phyloP scores from a whole-genome alignment of 2,329 filamentous ascomycete genomes.

The Aureobasidium sp. region DNA sequence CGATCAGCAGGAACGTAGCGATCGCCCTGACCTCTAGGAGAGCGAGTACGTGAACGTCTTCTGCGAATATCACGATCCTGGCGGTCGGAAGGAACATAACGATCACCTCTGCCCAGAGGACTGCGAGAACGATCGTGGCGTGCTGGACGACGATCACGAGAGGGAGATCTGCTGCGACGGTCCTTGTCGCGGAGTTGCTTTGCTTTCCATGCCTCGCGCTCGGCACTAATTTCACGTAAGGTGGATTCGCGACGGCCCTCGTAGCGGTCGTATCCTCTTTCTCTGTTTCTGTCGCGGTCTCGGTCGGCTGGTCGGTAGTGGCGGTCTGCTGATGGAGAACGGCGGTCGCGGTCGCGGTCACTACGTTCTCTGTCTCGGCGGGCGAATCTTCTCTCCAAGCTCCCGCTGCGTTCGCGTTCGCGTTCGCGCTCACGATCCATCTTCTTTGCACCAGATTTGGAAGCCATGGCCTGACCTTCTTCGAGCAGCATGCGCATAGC shows the following conservation, averaged over 20 bases:
- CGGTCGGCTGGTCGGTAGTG: constrained; percentile 22
- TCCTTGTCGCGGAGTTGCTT: constrained; percentile 27
- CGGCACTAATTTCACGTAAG: constrained; percentile 36
- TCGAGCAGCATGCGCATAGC: constrained; percentile 60
- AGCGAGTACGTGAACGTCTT: constrained; percentile 22
- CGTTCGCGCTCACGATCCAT: constrained; percentile 39
- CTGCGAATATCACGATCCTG: constrained; percentile 43
- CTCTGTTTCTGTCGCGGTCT: constrained; percentile 16
- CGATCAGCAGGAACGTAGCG: constrained; percentile 22
- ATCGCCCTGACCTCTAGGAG: constrained; percentile 19
- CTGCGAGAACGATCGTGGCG: constrained; percentile 27
- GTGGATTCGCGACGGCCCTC: constrained; percentile 26
- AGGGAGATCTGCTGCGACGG: constrained; percentile 17
- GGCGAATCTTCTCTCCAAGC: constrained; percentile 21
- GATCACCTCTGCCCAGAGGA: constrained; percentile 9
- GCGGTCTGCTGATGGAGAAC: constrained; percentile 12
- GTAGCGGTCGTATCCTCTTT: constrained; percentile 19
- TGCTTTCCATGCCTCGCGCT: constrained; percentile 36
- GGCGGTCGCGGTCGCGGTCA: neutral
- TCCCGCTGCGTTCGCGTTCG: constrained; percentile 43
- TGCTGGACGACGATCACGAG: constrained; percentile 25
- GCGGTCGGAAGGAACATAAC: constrained; percentile 32
- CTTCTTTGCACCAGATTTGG: constrained; percentile 44
- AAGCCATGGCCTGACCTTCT: constrained; percentile 61
- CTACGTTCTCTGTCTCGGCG: constrained; percentile 18